Evolutionary conservation across 2,329 filamentous ascomycete genomes (phyloP), one percentile per base, ranked within the genome.

Genomic region (Diaporthe sp.): DNA sequence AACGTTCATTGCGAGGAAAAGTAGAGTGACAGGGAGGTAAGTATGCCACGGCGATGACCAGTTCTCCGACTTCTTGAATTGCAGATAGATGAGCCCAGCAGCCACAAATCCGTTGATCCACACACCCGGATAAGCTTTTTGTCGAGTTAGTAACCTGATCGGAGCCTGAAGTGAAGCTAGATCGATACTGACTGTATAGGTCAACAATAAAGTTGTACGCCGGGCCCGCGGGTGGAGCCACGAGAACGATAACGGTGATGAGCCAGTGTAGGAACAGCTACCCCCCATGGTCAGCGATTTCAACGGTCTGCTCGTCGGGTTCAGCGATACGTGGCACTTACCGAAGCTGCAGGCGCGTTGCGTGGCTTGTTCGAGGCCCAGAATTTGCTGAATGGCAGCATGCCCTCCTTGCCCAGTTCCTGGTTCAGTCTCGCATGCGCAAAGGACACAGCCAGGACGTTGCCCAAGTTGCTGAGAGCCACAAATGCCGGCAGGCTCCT

Each of bases 311-410:
- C 3, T 8, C 20, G 3, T 12, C 22, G 4, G 13, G 0, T 9
- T 28, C 42, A 5, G 25, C 13, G 20, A n/a, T 7, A 47, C 15
- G 17, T 44, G 25, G 79, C n/a, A 47, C 79, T 39, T 76, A 81
- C 80, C 15, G 88, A 84, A 7, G 90, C 85, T 37, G 90, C 87
- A 0, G 92, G 92, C 0, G 92, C 88, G 72, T 91, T 90, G 77
- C 92, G 92, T 0, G 93, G 93, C 81, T 88, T 89, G 80, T 90
- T 92, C 4, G 91, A 93, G 0, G 92, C 92, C 90, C 91, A 94
- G 81, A 94, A 90, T 3, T 87, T 86, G 76, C 90, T 91, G 73
- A 88, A 93, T 0, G 93, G 93, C 20, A 94, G 80, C 7, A 94
- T 85, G 0, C 92, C 92, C 79, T 95, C 93, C 79, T 93, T 93